Evolutionary conservation across 1,139 yeast species (phyloP), one percentile per base, ranked within the genome.

Genomic region (Geotrichum restrictum): DNA sequence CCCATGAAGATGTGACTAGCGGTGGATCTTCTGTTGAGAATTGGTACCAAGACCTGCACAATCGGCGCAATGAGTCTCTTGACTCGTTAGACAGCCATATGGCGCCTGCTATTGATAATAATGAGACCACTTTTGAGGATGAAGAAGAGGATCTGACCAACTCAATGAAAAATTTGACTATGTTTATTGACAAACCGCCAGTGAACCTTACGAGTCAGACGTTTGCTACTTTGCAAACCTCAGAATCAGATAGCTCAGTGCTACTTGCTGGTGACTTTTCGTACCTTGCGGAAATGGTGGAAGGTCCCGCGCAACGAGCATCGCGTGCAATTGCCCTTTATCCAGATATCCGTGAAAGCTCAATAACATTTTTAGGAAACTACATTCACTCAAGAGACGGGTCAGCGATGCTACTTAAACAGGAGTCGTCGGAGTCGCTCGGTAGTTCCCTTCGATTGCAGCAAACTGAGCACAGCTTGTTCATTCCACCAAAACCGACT

Each of bases 191-290:
- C 19, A 32, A 34, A 13, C 18, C 43, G 5, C 14, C 37, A 16
- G 11, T 27, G 6, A 19, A 32, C 7, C 4, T 31, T 2, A 21
- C 27, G 6, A 21, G 37, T 19, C 29, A 24, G 29, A 24, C 29
- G 8, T 24, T 24, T 5, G 29, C 7, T 8, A 24, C 29, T 24
- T 24, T 24, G 29, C 29, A 24, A 24, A 22, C 37, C 4, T 37
- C 54, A 5, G 36, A 21, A 10, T 52, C 55, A 7, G 48, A 40
- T 18, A 18, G n/a, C 18, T 52, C 55, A 14, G 39, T 48, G 8
- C 33, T 40, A 4, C 39, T 52, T 8, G 22, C 37, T n/a, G 55
- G 46, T 10, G 55, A 52, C 36, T 52, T 52, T 46, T 29, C 50
- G 10, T 52, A 52, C 24, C 45, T 52, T n/a, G 49, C 49, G 3